Evolutionary conservation across 2,329 filamentous ascomycete species (phyloP).

Genomic region (Pestalotiopsis sp.): DNA sequence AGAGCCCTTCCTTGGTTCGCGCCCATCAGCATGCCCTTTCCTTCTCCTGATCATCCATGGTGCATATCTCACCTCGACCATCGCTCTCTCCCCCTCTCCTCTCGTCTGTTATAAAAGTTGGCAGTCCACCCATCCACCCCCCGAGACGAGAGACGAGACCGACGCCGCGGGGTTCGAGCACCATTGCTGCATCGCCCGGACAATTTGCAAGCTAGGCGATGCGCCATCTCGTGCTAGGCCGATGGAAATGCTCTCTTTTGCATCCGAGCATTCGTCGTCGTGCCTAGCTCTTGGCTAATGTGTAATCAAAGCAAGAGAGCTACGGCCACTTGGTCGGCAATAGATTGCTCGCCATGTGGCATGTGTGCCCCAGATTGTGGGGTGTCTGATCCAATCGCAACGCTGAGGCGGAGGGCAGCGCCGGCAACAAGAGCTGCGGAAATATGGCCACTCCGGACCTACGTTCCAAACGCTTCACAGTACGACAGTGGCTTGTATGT

Average conservation of each 20-base stretch:
- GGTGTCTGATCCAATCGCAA: not conserved
- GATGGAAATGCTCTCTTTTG: not conserved
- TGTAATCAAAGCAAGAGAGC: not conserved
- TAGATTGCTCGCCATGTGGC: constrained; percentile 7
- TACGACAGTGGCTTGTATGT: not conserved
- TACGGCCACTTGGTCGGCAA: constrained; percentile 3
- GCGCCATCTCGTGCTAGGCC: not conserved
- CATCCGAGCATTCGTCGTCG: not conserved
- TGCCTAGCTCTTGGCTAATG: not conserved
- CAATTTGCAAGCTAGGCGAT: not conserved
- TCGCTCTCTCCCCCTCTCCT: not conserved
- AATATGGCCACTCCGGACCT: not conserved
- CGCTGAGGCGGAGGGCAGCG: not conserved
- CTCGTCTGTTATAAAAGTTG: not conserved
- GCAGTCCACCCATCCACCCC: not conserved
- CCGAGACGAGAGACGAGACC: not conserved
- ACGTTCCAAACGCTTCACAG: not conserved
- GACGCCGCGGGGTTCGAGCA: not conserved
- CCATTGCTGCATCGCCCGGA: not conserved
- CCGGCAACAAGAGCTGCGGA: not conserved
- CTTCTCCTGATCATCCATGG: not conserved
- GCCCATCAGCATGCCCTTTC: not conserved
- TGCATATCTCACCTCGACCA: not conserved
- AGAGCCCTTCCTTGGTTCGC: not conserved
- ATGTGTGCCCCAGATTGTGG: constrained; percentile 6